phyloP scores from a whole-genome alignment of 2,329 filamentous ascomycete species.

The Claviceps pusilla region DNA sequence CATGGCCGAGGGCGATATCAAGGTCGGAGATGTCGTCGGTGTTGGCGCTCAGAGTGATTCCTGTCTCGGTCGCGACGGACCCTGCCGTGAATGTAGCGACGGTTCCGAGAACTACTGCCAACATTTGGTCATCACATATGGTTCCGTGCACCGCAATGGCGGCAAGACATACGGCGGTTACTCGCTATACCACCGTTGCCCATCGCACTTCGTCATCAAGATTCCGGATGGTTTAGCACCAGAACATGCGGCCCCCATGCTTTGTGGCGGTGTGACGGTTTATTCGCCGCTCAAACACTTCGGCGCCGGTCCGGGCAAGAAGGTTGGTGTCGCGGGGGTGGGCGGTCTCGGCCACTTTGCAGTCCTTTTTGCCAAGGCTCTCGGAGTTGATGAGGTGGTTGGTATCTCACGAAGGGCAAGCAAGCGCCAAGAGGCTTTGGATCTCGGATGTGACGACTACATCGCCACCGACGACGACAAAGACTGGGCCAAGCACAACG shows the following conservation, averaged over 20 bases:
- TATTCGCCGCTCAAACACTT: constrained; percentile 48
- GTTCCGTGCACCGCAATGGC: constrained; percentile 17
- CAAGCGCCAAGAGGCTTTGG: constrained; percentile 40
- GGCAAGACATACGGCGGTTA: constrained; percentile 34
- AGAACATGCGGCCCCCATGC: constrained; percentile 42
- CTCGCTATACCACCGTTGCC: constrained; percentile 19
- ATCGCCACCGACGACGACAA: constrained; percentile 30
- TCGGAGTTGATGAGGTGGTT: constrained; percentile 47
- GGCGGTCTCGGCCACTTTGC: constrained; percentile 58
- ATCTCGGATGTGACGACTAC: constrained; percentile 41
- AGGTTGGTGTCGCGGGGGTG: constrained; percentile 50
- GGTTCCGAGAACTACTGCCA: constrained; percentile 29
- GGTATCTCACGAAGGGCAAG: constrained; percentile 38
- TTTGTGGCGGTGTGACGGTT: constrained; percentile 56
- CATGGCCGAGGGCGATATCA: constrained; percentile 30
- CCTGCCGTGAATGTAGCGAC: constrained; percentile 26
- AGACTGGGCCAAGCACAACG: constrained; percentile 39
- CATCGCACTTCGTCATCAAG: constrained; percentile 33
- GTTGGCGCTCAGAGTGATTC: constrained; percentile 45
- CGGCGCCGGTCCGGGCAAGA: constrained; percentile 50
- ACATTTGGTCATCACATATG: constrained; percentile 37
- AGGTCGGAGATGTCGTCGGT: constrained; percentile 48
- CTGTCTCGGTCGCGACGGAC: constrained; percentile 29
- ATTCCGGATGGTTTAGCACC: constrained; percentile 28
- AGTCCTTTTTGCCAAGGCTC: constrained; percentile 50